Conservation (phyloP, 768 basidiomycete species). For the Tephrocybe sp. region DNA sequence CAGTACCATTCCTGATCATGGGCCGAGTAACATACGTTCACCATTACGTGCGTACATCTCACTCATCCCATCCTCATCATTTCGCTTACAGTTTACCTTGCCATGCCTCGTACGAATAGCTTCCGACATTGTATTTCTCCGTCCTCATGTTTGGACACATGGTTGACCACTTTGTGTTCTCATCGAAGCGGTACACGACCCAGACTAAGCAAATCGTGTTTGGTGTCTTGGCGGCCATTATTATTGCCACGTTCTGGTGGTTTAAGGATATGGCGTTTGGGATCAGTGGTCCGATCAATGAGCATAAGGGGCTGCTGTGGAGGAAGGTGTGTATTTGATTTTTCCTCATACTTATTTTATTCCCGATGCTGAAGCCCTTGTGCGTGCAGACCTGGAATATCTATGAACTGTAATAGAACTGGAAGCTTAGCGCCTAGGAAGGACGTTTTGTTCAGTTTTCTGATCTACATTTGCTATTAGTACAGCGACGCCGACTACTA, state of each 20-base stretch:
- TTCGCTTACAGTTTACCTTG: too few relatives aligned
- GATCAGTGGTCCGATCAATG: constrained; percentile 81
- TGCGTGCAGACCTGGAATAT: constrained; percentile 29
- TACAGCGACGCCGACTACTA: not conserved
- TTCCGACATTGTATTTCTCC: constrained; percentile 96
- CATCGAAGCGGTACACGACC: constrained; percentile 56
- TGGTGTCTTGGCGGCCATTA: constrained; percentile 49
- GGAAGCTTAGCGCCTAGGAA: not conserved
- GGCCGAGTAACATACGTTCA: constrained; percentile 95
- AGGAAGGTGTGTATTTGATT: constrained; percentile 44
- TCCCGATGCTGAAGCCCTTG: not conserved
- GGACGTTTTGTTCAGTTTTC: constrained; percentile 5
- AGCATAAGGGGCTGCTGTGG: constrained; percentile 81
- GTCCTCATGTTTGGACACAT: constrained; percentile 90
- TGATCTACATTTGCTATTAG: constrained; percentile 2
- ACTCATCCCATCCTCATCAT: not conserved
- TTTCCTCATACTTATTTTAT: not conserved
- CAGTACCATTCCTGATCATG: constrained; percentile 98
- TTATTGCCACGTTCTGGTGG: constrained; percentile 92
- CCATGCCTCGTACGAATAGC: constrained; percentile 52
- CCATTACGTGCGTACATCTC: constrained; percentile 82
- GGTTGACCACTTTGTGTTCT: constrained; percentile 92
- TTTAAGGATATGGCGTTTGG: constrained; percentile 89
- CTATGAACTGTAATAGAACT: constrained; percentile 18
- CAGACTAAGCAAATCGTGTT: constrained; percentile 74